Base-by-base conservation (phyloP, 169 alveolate species). In the Plasmodium adleri region DNA sequence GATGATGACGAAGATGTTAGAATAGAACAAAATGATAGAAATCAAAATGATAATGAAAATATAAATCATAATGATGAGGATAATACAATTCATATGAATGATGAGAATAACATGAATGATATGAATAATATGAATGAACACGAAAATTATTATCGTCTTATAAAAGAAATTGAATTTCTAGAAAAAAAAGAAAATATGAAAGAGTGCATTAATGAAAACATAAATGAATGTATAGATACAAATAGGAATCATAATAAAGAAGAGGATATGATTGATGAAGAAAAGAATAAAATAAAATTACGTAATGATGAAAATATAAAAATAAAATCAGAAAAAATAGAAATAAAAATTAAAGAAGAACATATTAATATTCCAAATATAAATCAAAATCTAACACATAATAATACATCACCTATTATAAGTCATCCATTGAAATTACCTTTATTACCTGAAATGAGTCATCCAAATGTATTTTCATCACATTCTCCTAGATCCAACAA, bases 91-190 rank as follows among this genome's bases (percentile, higher is more conserved):
- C 32, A 68, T 8, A 76, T 54, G 3, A 63, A 47, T 54, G 67
- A 47, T 49, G 28, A 49, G 39, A 58, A 28, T 15, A 4, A 67
- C 12, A 17, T 26, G 17, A 17, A 26, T 28, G 10, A 15, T n/a
- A 83, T 1, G 68, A 83, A 20, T 22, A 67, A 32, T 12, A 39
- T 52, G 7, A 68, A 63, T 13, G 90, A 63, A 5, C 90, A 80
- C 54, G 85, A 68, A 80, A 80, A 68, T 67, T 80, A 80, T 49
- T 80, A 80, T 56, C 68, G 70, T 39, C 63, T 80, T 9, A 80
- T 80, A 67, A 80, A 62, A 68, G 90, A 80, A 80, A 80, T 80
- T 4, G 83, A 80, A 60, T 52, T n/a, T 68, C 58, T 80, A 17
- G 90, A 80, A 58, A 80, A 56, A n/a, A 80, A 68, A 43, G 90